These are phyloP conservation scores for Neurospora pannonica DNA, from an alignment of 495 filamentous ascomycete species.

Conservation along the genomic window DNA sequence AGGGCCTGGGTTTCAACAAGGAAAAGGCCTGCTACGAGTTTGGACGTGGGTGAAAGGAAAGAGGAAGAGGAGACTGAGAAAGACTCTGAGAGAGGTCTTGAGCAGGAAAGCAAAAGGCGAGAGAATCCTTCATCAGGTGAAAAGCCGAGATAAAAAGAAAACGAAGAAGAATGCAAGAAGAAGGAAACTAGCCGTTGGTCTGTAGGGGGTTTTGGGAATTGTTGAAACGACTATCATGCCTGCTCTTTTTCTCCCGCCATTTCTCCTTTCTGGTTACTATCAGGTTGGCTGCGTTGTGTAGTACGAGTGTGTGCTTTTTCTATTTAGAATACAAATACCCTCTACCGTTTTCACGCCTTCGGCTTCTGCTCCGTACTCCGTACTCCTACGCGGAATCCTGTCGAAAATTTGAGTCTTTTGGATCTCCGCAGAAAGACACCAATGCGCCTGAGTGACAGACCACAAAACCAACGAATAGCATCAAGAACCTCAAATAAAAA, in stretches of 20 bases:
- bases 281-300: not conserved
- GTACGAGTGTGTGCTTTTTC: not conserved
- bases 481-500: not conserved
- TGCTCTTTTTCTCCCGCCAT: not conserved
- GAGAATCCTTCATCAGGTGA: not conserved
- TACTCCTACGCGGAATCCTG: not conserved
- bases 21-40: not conserved
- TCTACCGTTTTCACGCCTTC: not conserved
- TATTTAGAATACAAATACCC: not conserved
- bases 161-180: not conserved
- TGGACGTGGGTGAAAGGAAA: not conserved
- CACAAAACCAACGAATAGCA: not conserved
- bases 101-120: not conserved
- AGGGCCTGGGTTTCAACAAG: conserved; percentile 2
- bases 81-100: not conserved
- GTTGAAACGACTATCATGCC: not conserved
- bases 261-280: not conserved
- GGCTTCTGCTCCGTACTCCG: not conserved
- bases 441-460: not conserved
- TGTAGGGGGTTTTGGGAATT: not conserved
- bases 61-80: not conserved
- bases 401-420: not conserved
- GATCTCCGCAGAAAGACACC: not conserved
- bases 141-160: not conserved
- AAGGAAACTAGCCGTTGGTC: not conserved